Evolutionary conservation across 371 early-diverging fungal species (phyloP), one percentile per base, ranked within the genome.

Genomic region (Catenaria anguillulae): DNA sequence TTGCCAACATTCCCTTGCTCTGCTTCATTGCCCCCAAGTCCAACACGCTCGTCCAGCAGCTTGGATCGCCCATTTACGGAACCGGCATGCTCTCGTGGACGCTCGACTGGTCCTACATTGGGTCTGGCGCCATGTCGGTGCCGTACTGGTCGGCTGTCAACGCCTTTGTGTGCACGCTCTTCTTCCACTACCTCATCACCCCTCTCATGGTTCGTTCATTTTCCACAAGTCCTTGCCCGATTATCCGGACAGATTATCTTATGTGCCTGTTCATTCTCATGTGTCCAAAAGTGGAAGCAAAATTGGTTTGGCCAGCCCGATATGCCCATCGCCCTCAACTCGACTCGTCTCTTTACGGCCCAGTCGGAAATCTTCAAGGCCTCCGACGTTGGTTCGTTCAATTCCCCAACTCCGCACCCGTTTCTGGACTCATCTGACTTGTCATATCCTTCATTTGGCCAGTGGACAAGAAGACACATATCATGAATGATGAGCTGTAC

Each of bases 1-100:
- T 93, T 42, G 76, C 84, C 5, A 76, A 80, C 33, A 75, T 93
- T 62, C 84, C 89, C 60, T 63, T 88, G 67, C 71, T 84, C 24
- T 91, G 92, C 70, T 80, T 84, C 69, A 72, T 87, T 68, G 76
- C 76, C 34, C 79, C 77, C 29, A 29, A 26, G 15, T 48, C 48
- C 24, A 0, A 23, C 29, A 50, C 26, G 15, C 13, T 50, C 29
- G 15, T 29, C 2, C 29, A 26, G 29, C 26, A 29, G 29, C 12
- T 29, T 31, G 52, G 52, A 4, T 50, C 52, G 29, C 52, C 52
- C 52, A 50, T 29, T 26, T 26, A 26, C 15, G 52, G 52, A 13
- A 29, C 31, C 52, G 52, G 52, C 29, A 50, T 50, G 5, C 52
- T 50, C 21, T 26, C 52, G 21, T 29, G 24, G 21, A 29, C 26